Percentiles rank a stretch among this genome's conserved stretches.
Conservation (phyloP, 345 rosid species). For the Salix suchowensis region DNA sequence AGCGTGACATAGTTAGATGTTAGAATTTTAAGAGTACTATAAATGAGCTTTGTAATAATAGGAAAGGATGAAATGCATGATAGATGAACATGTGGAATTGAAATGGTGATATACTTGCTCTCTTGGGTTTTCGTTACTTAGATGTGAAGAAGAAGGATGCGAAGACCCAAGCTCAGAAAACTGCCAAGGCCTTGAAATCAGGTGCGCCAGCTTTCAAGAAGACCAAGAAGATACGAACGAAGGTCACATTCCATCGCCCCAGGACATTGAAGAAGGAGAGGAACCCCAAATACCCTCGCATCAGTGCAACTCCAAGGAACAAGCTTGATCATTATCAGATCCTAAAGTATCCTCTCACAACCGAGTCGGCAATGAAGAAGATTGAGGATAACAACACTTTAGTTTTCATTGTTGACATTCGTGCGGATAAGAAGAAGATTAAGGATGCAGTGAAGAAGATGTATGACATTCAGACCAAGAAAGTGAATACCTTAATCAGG, state of each 20-base stretch:
- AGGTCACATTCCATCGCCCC: slow-evolving; percentile 90
- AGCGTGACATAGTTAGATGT: background rate
- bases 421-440: slow-evolving; percentile 91
- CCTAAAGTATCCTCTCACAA: slow-evolving; percentile 89
- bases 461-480: slow-evolving; percentile 93
- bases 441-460: slow-evolving; percentile 92
- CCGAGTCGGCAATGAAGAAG: slow-evolving; percentile 94
- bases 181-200: slow-evolving; percentile 81
- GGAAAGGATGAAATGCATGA: background rate
- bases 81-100: background rate
- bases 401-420: slow-evolving; percentile 92
- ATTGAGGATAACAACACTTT: slow-evolving; percentile 96
- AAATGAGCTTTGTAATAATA: background rate
- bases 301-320: slow-evolving; percentile 80
- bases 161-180: slow-evolving; percentile 85
- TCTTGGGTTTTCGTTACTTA: background rate
- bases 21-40: background rate
- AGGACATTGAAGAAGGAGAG: slow-evolving; percentile 81
- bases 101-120: background rate
- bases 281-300: slow-evolving; percentile 68
- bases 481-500: slow-evolving; percentile 94
- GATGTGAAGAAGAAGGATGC: slow-evolving; percentile 60
- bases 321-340: slow-evolving; percentile 93
- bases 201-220: slow-evolving; percentile 61
- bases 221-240: slow-evolving; percentile 70